These are phyloP conservation scores for Neoboletus brunneissimus DNA, from an alignment of 768 basidiomycete genomes.

Conservation along the genomic window DNA sequence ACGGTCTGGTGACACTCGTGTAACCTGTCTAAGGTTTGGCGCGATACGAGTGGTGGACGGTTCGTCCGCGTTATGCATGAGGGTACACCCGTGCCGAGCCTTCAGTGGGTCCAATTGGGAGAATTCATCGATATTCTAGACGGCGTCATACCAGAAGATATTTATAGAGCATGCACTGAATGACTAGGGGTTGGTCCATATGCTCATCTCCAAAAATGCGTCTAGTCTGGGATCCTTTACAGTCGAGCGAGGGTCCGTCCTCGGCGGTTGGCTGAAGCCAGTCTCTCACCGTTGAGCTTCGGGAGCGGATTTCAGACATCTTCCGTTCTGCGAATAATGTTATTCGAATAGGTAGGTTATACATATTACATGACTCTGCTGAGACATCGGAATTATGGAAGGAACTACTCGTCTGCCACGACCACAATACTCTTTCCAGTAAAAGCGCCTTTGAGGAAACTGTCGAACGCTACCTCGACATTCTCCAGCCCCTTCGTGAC, in stretches of 20 bases:
- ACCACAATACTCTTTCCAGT: constrained; percentile 8
- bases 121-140: constrained; percentile 36
- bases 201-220: background rate
- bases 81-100: constrained; percentile 36
- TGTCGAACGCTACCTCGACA: background rate
- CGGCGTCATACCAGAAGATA: constrained; percentile 34
- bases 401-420: constrained; percentile 4
- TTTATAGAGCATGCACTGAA: constrained; percentile 23
- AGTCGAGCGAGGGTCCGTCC: too few species aligned
- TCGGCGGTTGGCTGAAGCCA: background rate
- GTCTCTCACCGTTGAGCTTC: background rate
- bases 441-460: constrained; percentile 6
- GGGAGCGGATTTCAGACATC: background rate
- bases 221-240: background rate
- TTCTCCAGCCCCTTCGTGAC: constrained; percentile 43
- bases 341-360: background rate
- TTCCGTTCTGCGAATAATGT: background rate
- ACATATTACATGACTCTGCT: background rate
- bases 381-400: background rate
- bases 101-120: constrained; percentile 38
- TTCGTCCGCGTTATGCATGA: constrained; percentile 47
- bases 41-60: constrained; percentile 11
- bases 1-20: background rate
- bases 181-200: background rate
- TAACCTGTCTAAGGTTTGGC: constrained; percentile 40